phyloP scores from a whole-genome alignment of 768 basidiomycete genomes.

The Tylopilus felleus region DNA sequence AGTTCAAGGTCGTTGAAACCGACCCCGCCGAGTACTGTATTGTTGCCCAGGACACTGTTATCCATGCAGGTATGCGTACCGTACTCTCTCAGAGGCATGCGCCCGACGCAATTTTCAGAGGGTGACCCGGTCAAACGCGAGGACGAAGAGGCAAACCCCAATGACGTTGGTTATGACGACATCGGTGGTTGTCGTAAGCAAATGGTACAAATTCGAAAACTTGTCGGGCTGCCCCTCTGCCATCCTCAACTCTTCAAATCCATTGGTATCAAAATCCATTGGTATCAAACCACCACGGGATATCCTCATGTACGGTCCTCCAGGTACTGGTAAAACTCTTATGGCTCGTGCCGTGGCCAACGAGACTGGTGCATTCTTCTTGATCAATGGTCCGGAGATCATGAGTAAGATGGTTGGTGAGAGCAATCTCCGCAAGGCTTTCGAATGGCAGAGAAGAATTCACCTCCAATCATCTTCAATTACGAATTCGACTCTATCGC shows the following conservation, averaged over 20 bases:
- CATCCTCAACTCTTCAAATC: constrained; percentile 99
- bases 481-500: constrained; percentile 99
- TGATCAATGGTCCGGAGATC: constrained; percentile 99
- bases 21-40: constrained; percentile 99
- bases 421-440: constrained; percentile 95
- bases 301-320: constrained; percentile 98
- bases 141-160: constrained; percentile 95
- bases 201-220: constrained; percentile 99
- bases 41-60: constrained; percentile 98
- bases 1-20: constrained; percentile 99
- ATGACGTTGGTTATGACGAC: constrained; percentile 98
- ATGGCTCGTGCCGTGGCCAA: constrained; percentile 99
- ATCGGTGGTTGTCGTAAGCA: constrained; percentile 99
- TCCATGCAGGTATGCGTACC: constrained; percentile 65
- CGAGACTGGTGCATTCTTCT: constrained; percentile 99
- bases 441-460: constrained; percentile 99
- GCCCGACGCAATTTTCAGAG: constrained; percentile 47
- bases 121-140: constrained; percentile 99
- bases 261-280: too few relatives aligned
- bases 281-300: constrained; percentile 99
- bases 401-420: constrained; percentile 99
- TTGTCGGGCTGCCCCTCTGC: constrained; percentile 95
- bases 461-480: constrained; percentile 99
- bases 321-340: constrained; percentile 98
- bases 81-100: background rate